Percentiles rank a stretch among this genome's conserved stretches.
These are phyloP conservation scores for Lentinula sp. DNA, from an alignment of 768 basidiomycete genomes.

Conservation along the genomic window DNA sequence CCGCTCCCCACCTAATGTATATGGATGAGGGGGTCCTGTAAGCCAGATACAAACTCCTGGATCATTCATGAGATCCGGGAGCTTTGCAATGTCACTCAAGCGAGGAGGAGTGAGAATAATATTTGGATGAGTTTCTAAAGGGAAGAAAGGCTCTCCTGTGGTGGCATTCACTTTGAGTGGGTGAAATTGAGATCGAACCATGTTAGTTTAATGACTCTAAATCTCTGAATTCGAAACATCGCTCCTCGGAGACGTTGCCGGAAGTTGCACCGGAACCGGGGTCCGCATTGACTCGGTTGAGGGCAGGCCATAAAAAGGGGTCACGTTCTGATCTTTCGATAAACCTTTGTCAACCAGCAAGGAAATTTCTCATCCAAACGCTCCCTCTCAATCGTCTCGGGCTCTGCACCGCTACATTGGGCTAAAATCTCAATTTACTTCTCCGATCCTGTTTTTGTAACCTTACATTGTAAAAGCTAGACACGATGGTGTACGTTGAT, in stretches of 20 bases:
- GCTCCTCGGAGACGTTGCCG: too few species aligned
- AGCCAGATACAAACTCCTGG: slow-evolving; percentile 39
- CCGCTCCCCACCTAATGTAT: slow-evolving; percentile 25
- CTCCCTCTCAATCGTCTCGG: slow-evolving; percentile 5
- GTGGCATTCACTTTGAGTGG: slow-evolving; percentile 34
- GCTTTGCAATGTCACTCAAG: slow-evolving; percentile 29
- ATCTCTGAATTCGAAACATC: too few species aligned
- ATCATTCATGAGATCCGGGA: slow-evolving; percentile 44
- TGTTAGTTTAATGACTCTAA: not conserved
- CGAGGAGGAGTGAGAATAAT: slow-evolving; percentile 61
- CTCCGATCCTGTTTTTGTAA: slow-evolving; percentile 9
- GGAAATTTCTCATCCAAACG: slow-evolving; percentile 2
- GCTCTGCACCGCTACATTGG: slow-evolving; percentile 1
- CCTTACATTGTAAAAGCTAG: slow-evolving; percentile 35
- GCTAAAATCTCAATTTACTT: slow-evolving; percentile 3
- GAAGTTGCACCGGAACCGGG: too few species aligned
- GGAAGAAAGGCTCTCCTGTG: slow-evolving; percentile 51
- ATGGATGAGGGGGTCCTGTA: slow-evolving; percentile 47
- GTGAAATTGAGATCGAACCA: slow-evolving; percentile 6
- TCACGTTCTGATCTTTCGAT: not conserved
- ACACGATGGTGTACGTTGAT: slow-evolving; percentile 76
- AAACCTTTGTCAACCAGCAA: slow-evolving; percentile 1
- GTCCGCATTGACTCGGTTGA: not conserved
- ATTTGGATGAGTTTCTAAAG: slow-evolving; percentile 42
- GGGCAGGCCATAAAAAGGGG: not conserved